Percentiles rank a stretch among this genome's conserved stretches.
Conservation (phyloP, 495 filamentous ascomycete genomes). For the Penicillium taxi region DNA sequence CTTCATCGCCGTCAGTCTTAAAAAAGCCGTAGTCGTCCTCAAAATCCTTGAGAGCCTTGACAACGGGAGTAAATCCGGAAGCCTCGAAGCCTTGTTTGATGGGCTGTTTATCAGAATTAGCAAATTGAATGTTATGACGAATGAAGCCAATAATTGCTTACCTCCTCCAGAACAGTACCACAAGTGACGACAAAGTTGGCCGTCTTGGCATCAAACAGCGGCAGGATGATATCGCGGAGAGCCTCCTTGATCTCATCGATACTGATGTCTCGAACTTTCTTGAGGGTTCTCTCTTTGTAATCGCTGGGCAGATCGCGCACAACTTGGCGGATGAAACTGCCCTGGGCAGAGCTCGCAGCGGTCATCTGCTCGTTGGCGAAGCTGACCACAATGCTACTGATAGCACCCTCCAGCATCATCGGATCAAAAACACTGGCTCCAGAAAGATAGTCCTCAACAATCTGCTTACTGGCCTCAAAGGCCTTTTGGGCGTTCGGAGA, state of each 20-base stretch:
- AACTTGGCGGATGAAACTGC: slow-evolving; percentile 75
- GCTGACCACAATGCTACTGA: slow-evolving; percentile 74
- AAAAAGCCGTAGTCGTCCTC: slow-evolving; percentile 91
- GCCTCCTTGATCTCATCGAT: slow-evolving; percentile 69
- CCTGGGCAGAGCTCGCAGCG: slow-evolving; percentile 67
- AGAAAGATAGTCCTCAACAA: slow-evolving; percentile 60
- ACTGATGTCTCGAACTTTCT: slow-evolving; percentile 64
- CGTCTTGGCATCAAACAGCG: slow-evolving; percentile 65
- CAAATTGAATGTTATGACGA: background rate
- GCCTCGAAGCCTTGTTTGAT: slow-evolving; percentile 62
- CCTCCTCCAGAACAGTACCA: slow-evolving; percentile 74
- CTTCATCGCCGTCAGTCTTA: slow-evolving; percentile 58
- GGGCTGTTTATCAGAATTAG: slow-evolving; percentile 38
- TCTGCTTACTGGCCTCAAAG: slow-evolving; percentile 64
- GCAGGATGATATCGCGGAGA: slow-evolving; percentile 66
- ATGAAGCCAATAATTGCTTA: slow-evolving; percentile 31
- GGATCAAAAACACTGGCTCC: slow-evolving; percentile 60
- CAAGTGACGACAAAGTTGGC: slow-evolving; percentile 87
- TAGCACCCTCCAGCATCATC: slow-evolving; percentile 79
- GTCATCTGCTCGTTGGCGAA: slow-evolving; percentile 84
- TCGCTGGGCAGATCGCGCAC: slow-evolving; percentile 67
- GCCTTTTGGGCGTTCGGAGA: slow-evolving; percentile 86
- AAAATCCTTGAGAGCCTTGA: slow-evolving; percentile 70
- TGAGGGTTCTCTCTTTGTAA: slow-evolving; percentile 68
- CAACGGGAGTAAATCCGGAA: slow-evolving; percentile 68